Base-by-base conservation (phyloP, 2,329 filamentous ascomycete species). In the Penicillium glabrum region DNA sequence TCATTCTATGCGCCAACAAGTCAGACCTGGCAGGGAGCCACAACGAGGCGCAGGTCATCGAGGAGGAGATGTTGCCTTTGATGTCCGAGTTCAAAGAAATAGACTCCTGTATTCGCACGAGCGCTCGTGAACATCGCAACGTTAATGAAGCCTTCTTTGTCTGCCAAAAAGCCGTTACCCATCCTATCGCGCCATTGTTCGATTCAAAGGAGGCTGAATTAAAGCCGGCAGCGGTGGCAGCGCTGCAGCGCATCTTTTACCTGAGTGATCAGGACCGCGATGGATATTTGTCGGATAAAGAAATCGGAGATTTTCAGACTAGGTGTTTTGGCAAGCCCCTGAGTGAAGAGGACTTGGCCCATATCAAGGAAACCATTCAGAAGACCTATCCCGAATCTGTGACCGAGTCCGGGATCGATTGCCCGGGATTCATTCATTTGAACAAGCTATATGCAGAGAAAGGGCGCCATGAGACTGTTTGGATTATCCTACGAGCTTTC, bases 1-100 rank as follows among this genome's bases (percentile, higher is more conserved):
- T 99, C 11, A 93, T 99, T 45, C 80, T 99, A 55, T 98, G 95
- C 70, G 92, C 95, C 70, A 98, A 98, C 80, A 99, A 99, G 76
- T 91, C 91, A n/a, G 95, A 99, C 68, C 80, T 97, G 53, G 85
- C 86, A 3, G 85, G 84, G 3, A 88, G 89, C 65, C 88, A 86
- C 43, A 89, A 83, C 57, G 91, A 91, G 9, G 84, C 91, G 0
- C 91, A 96, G 72, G 89, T 96, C 9, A 86, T 96, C 46, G 90
- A 96, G 68, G 95, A 98, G 73, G 95, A 99, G 78, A 97, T 99
- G 91, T 82, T 98, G 31, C 95, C 95, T 0, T 88, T 99, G 63
- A 97, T 99, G 95, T 89, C 90, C 59, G 95, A 99, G 77, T 99
- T 98, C 77, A 93, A 96, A 71, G 95, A 98, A 75, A 97, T 99